A percentile compares a stretch with the other conserved stretches of the same genome.
These are phyloP conservation scores for Leccinum ochraceum DNA, from an alignment of 768 basidiomycete genomes.

Conservation along the genomic window DNA sequence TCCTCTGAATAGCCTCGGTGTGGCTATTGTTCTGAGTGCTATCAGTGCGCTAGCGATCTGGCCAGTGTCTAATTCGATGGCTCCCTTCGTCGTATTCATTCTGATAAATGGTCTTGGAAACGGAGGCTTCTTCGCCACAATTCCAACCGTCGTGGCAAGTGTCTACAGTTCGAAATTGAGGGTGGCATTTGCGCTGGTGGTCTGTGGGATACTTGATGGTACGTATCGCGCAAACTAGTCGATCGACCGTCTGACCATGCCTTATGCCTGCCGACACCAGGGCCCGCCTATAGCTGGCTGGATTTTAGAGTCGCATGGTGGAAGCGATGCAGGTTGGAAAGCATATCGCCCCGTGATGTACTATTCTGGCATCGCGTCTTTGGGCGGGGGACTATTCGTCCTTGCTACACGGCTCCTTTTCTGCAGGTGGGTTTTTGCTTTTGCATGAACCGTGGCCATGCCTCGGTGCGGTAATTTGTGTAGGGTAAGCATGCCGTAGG, in stretches of 20 bases:
- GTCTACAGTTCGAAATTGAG: conserved; percentile 33
- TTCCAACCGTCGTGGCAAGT: conserved; percentile 34
- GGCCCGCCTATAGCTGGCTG: conserved; percentile 33
- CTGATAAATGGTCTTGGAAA: conserved; percentile 33
- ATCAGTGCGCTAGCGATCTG: conserved; percentile 34
- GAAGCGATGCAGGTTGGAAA: conserved; percentile 16
- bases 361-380: conserved; percentile 29
- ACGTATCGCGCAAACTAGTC: neutral
- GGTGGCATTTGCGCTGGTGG: conserved; percentile 38
- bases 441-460: no score
- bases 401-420: conserved; percentile 12
- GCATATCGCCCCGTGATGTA: conserved; percentile 35
- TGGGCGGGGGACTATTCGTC: conserved; percentile 25
- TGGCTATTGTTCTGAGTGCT: conserved; percentile 30
- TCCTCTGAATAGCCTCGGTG: conserved; percentile 30
- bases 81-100: conserved; percentile 29
- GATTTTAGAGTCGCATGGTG: conserved; percentile 29
- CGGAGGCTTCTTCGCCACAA: conserved; percentile 38
- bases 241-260: neutral
- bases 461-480: no score
- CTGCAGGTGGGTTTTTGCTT: no score
- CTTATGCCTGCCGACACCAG: conserved; percentile 4
- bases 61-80: conserved; percentile 28
- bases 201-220: conserved; percentile 31
- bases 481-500: no score